Evolutionary conservation across 305 asterid genomes (phyloP).

Genomic region (Petunia hybrid): DNA sequence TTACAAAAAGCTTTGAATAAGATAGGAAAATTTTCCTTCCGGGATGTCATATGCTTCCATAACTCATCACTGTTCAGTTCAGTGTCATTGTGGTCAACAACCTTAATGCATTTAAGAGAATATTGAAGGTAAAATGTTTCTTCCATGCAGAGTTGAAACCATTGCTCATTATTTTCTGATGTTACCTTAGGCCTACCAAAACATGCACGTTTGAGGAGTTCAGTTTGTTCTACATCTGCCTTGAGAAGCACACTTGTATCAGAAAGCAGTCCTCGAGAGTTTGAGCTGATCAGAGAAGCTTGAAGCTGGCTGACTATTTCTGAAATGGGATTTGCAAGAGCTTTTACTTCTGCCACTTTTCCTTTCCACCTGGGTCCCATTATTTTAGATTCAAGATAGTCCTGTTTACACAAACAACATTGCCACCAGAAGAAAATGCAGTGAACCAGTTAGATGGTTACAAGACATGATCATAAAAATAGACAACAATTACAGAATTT

Average conservation of each 20-base stretch:
- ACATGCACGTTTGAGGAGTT: conserved; percentile 63
- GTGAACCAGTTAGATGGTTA: neutral
- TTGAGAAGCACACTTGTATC: conserved; percentile 60
- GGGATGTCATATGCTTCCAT: conserved; percentile 58
- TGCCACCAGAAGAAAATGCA: neutral
- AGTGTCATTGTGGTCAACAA: conserved; percentile 45
- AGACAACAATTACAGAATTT: neutral
- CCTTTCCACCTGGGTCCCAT: conserved; percentile 94
- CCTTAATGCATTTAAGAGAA: conserved; percentile 58
- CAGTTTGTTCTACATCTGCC: conserved; percentile 60
- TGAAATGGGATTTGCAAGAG: conserved; percentile 80
- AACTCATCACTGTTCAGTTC: conserved; percentile 49
- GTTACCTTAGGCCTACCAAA: conserved; percentile 67
- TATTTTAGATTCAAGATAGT: conserved; percentile 22
- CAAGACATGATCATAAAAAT: neutral
- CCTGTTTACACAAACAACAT: neutral
- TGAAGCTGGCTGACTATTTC: conserved; percentile 57
- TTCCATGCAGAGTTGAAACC: conserved; percentile 73
- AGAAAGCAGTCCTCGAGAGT: conserved; percentile 63
- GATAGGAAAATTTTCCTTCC: conserved; percentile 46
- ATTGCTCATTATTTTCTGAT: conserved; percentile 62
- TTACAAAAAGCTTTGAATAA: conserved; percentile 68
- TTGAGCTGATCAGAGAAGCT: conserved; percentile 55
- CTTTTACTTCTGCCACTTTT: conserved; percentile 71
- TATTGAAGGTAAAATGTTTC: conserved; percentile 67